Evolutionary conservation across 371 early-diverging fungal species (phyloP).

Genomic region (Syncephalastrum monosporum): DNA sequence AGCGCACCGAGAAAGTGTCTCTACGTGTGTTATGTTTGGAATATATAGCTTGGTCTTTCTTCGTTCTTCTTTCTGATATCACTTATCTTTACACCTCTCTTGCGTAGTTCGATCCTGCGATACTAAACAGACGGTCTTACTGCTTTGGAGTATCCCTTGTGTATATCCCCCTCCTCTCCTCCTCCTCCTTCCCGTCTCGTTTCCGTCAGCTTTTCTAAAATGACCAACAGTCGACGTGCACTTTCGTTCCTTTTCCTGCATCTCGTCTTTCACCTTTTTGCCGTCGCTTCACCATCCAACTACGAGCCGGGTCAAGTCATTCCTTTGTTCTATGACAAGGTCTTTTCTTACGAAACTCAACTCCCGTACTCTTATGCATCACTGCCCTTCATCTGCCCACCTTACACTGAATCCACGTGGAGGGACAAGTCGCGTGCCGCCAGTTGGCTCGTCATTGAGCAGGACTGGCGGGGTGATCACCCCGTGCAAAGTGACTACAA

Average conservation of each 20-base stretch:
- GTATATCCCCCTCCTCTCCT: too few relatives aligned
- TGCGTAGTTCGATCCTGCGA: too few relatives aligned
- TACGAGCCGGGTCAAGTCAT: constrained; percentile 33
- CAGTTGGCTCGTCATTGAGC: constrained; percentile 31
- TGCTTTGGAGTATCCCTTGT: too few relatives aligned
- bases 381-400: constrained; percentile 37
- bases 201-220: too few relatives aligned
- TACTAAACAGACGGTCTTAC: too few relatives aligned
- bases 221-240: constrained; percentile 4
- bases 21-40: too few relatives aligned
- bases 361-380: constrained; percentile 32
- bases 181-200: too few relatives aligned
- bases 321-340: constrained; percentile 40
- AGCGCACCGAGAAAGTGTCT: too few relatives aligned
- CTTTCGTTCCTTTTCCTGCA: neutral
- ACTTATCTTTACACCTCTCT: too few relatives aligned
- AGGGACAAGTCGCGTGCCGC: constrained; percentile 9
- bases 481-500: constrained; percentile 38
- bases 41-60: too few relatives aligned
- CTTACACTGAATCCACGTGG: constrained; percentile 22
- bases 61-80: too few relatives aligned
- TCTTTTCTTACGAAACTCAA: constrained; percentile 40
- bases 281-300: constrained; percentile 3
- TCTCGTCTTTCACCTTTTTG: constrained; percentile 5
- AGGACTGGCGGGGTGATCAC: constrained; percentile 41